phyloP scores from a whole-genome alignment of 148 eudicot species.

The Persicaria maculosa region DNA sequence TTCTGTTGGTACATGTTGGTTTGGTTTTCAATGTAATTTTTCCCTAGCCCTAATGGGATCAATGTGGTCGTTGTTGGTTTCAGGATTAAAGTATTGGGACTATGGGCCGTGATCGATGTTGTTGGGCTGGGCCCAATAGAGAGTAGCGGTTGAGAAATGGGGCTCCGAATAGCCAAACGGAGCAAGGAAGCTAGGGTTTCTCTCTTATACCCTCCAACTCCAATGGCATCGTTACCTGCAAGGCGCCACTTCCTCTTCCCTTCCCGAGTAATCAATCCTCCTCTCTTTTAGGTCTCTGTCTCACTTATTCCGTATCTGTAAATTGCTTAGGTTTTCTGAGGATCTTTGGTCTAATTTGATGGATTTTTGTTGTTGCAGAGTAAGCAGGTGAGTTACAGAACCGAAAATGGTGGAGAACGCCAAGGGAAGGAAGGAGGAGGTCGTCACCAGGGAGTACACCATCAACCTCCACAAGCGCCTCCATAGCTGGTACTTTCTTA shows the following conservation, averaged over 20 bases:
- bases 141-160: background rate
- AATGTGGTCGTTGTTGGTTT: background rate
- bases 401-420: conserved; percentile 38
- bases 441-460: conserved; percentile 44
- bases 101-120: background rate
- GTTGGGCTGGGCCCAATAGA: background rate
- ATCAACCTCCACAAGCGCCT: conserved; percentile 46
- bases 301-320: background rate
- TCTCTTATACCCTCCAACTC: background rate
- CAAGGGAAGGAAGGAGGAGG: conserved; percentile 44
- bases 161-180: background rate
- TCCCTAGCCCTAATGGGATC: too few relatives aligned
- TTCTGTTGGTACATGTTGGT: too few relatives aligned
- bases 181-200: background rate
- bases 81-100: background rate
- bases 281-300: background rate
- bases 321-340: background rate
- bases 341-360: background rate
- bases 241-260: background rate
- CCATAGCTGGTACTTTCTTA: conserved; percentile 33
- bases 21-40: too few relatives aligned
- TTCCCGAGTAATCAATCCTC: background rate
- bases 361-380: background rate
- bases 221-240: background rate
- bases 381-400: conserved; percentile 2